Percentiles rank a stretch among this genome's conserved stretches.
Conservation (phyloP, 306 rosid genomes). For the Chamaecrista fasciculata region DNA sequence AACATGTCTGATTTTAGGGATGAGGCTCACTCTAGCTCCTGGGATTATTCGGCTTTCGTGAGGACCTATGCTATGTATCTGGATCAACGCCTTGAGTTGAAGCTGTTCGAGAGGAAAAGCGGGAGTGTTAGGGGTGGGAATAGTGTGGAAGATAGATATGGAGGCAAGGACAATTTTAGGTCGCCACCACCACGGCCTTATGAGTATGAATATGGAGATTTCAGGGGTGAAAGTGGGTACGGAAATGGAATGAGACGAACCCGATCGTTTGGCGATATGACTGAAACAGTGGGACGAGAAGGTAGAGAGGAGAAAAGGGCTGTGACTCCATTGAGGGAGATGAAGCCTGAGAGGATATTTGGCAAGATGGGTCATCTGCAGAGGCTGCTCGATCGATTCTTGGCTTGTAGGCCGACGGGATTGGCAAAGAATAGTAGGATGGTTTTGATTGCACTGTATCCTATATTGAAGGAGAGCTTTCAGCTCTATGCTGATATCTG, state of each 20-base stretch:
- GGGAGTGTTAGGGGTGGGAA: constrained; percentile 19
- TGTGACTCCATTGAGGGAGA: constrained; percentile 82
- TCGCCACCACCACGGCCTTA: constrained; percentile 69
- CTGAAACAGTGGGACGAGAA: constrained; percentile 44
- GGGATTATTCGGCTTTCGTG: constrained; percentile 92
- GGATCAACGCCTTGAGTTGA: constrained; percentile 81
- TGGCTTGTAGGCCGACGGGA: constrained; percentile 86
- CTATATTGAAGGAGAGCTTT: constrained; percentile 79
- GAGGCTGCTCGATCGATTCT: constrained; percentile 76
- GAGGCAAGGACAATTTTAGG: constrained; percentile 55
- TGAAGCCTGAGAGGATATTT: constrained; percentile 77
- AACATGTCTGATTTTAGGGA: constrained; percentile 84
- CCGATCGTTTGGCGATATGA: constrained; percentile 82
- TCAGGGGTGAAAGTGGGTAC: constrained; percentile 46
- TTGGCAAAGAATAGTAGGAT: constrained; percentile 78
- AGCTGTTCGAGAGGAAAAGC: constrained; percentile 57
- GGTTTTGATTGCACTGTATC: constrained; percentile 76
- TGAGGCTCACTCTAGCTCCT: constrained; percentile 91
- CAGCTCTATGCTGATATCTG: constrained; percentile 87
- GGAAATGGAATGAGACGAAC: constrained; percentile 69
- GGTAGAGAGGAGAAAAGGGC: constrained; percentile 35
- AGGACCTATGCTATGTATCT: constrained; percentile 81
- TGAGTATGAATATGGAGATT: constrained; percentile 63
- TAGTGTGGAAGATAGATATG: constrained; percentile 45
- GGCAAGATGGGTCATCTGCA: constrained; percentile 87